These are phyloP conservation scores for Paraphaeosphaeria minitans DNA, from an alignment of 2,329 filamentous ascomycete genomes.

Conservation along the genomic window DNA sequence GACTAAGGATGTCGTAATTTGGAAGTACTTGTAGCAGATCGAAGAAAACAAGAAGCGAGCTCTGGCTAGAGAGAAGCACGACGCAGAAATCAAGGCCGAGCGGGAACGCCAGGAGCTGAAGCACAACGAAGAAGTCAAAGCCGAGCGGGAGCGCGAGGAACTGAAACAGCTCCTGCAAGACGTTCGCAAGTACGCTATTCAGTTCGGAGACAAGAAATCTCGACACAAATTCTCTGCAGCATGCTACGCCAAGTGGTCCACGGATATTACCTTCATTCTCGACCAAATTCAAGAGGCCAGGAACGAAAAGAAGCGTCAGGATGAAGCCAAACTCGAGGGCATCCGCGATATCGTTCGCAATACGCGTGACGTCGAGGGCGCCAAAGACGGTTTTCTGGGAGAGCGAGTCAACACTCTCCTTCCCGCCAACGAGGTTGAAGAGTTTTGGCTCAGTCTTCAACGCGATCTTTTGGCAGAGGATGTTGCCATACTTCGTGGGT, in stretches of 20 bases:
- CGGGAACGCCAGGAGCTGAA: no score
- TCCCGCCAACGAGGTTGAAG: no score
- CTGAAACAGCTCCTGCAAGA: background rate
- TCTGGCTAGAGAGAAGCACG: background rate
- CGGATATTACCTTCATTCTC: background rate
- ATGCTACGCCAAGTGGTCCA: background rate
- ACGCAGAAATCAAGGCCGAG: no score
- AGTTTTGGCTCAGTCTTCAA: no score
- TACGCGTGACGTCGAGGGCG: background rate
- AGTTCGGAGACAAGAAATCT: background rate
- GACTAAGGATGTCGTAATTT: background rate
- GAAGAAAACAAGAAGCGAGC: background rate
- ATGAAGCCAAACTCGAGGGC: background rate
- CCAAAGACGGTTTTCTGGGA: no score
- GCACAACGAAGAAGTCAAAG: background rate
- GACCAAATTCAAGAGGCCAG: background rate
- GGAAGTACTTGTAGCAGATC: background rate
- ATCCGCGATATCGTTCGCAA: background rate
- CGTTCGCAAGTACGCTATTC: background rate
- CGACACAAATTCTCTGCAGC: background rate
- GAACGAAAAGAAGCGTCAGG: background rate
- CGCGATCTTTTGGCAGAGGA: no score
- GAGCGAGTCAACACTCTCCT: no score
- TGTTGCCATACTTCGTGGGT: no score
- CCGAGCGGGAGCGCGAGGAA: background rate